These are phyloP conservation scores for Purshia tridentata DNA, from an alignment of 306 rosid genomes.

Conservation along the genomic window DNA sequence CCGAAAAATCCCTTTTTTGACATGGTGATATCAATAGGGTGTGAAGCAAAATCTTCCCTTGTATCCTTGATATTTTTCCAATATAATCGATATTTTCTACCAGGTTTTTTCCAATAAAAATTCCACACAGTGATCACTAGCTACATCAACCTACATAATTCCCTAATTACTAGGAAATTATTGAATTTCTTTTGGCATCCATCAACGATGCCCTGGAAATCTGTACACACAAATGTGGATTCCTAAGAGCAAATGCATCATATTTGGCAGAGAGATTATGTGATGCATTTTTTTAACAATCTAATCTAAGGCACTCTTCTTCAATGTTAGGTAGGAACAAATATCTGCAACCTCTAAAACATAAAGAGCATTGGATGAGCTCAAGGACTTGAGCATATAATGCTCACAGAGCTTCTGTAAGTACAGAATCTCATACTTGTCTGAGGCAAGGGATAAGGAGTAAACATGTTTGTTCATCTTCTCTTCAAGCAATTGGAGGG, in stretches of 20 bases:
- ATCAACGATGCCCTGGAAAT: slow-evolving; percentile 57
- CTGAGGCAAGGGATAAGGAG: slow-evolving; percentile 64
- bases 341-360: slow-evolving; percentile 61
- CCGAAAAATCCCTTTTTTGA: too few relatives aligned
- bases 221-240: slow-evolving; percentile 68
- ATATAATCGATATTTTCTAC: too few relatives aligned
- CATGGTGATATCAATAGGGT: too few relatives aligned
- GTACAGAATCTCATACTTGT: slow-evolving; percentile 67
- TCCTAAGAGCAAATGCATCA: slow-evolving; percentile 60
- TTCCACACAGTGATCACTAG: too few relatives aligned
- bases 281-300: slow-evolving; percentile 50
- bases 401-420: slow-evolving; percentile 59
- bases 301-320: slow-evolving; percentile 53
- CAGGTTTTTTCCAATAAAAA: too few relatives aligned
- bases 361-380: slow-evolving; percentile 47
- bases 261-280: slow-evolving; percentile 43
- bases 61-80: too few relatives aligned
- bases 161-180: neutral
- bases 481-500: slow-evolving; percentile 39
- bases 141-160: too few relatives aligned
- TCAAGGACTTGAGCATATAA: slow-evolving; percentile 42
- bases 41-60: too few relatives aligned
- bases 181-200: slow-evolving; percentile 29
- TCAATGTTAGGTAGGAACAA: slow-evolving; percentile 49
- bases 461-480: slow-evolving; percentile 58